Percentiles rank a stretch among this genome's conserved stretches.
Conservation (phyloP, 306 rosid species). For the Vigna nakashimae region DNA sequence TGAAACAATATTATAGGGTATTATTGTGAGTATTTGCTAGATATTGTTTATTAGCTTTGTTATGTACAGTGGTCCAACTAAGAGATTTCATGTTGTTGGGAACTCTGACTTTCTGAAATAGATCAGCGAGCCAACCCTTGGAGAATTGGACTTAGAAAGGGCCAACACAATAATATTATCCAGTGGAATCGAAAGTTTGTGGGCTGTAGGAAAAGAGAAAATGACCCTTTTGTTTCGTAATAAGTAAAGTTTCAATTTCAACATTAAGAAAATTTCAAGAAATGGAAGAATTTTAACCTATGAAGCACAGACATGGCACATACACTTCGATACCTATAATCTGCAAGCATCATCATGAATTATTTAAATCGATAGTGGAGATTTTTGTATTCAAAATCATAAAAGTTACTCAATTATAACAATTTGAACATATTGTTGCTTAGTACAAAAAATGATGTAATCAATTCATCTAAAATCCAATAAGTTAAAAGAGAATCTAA, state of each 20-base stretch:
- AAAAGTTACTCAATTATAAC: too few relatives aligned
- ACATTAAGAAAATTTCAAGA: conserved; percentile 6
- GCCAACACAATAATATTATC: conserved; percentile 5
- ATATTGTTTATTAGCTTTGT: not conserved
- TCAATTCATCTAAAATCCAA: too few relatives aligned
- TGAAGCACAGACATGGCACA: not conserved
- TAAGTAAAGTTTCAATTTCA: conserved; percentile 1
- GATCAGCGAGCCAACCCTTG: not conserved
- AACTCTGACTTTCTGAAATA: not conserved
- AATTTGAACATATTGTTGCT: too few relatives aligned
- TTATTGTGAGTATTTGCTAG: not conserved
- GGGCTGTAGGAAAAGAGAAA: not conserved
- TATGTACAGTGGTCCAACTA: too few relatives aligned
- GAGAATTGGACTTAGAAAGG: conserved; percentile 22
- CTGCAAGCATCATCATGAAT: too few relatives aligned
- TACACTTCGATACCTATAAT: too few relatives aligned
- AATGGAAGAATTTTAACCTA: not conserved
- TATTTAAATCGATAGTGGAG: too few relatives aligned
- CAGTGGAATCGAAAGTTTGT: not conserved
- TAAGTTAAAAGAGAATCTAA: too few relatives aligned
- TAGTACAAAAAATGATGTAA: too few relatives aligned
- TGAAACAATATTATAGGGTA: not conserved
- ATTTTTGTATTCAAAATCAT: too few relatives aligned
- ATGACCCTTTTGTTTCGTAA: too few relatives aligned
- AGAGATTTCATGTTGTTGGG: conserved; percentile 4